Base-by-base conservation (phyloP, 345 rosid species). In the Gossypium thurberi region DNA sequence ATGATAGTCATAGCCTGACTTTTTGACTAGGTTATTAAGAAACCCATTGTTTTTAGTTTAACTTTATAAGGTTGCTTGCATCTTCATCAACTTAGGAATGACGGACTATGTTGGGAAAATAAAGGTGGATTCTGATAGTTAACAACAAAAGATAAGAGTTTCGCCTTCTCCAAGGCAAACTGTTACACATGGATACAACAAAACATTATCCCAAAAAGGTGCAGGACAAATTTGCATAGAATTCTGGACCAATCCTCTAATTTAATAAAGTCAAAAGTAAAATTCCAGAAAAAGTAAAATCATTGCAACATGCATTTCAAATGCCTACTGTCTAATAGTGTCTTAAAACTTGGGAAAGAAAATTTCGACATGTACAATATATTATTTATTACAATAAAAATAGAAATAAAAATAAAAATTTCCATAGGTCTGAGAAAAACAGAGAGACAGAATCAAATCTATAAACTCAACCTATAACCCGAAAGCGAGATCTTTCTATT, bases 401-500 rank as follows among this genome's bases (percentile, higher is more conserved):
- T n/a, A 9, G n/a, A 15, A 52, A 55, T 47, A 47, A 11, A 65
- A 2, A 62, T 17, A 8, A 17, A 40, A 40, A 17, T 63, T 43
- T 50, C 52, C 10, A 2, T 0, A 25, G 15, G 58, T 26, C 15
- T 25, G 10, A 2, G 2, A 1, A 25, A 50, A 17, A 47, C 18
- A 33, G 9, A 2, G 21, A 52, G 21, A 51, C 18, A 51, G 9
- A 52, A 53, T 8, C 23, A 53, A 53, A 53, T 53, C 58, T 53
- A 53, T n/a, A 25, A 57, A 55, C 14, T 57, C 75, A 51, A 59
- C 63, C 78, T 55, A 33, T 33, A 68, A 65, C 68, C 15, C 17
- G 59, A 74, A 63, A 21, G 25, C 18, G 73, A 68, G 26, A 59
- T 57, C 76, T 48, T 74, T 48, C 61, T 2, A 20, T 52, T 70